Percentiles rank a stretch among this genome's conserved stretches.
Conservation (phyloP, 1,284 basidiomycete species). For the Apiotrichum veenhuisii region DNA sequence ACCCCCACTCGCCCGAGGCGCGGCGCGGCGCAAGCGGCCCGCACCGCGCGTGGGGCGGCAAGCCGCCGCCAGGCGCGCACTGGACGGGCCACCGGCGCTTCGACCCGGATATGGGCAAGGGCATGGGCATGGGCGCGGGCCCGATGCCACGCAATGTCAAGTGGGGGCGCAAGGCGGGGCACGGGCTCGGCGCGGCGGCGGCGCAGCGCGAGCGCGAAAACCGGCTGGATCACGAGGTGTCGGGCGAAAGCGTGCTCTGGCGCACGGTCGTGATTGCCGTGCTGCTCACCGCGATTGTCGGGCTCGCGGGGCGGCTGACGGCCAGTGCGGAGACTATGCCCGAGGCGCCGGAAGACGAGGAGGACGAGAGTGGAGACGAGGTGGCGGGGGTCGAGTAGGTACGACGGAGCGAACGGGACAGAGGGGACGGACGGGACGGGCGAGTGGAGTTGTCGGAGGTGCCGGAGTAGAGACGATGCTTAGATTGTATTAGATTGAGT, state of each 20-base stretch:
- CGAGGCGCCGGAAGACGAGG: conserved; percentile 2
- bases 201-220: neutral
- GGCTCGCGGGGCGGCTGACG: conserved; percentile 36
- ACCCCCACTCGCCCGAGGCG: conserved; percentile 15
- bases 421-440: too few relatives aligned
- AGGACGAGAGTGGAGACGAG: neutral
- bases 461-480: too few relatives aligned
- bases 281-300: conserved; percentile 27
- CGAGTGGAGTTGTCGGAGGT: too few relatives aligned
- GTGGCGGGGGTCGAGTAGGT: too few relatives aligned
- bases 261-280: conserved; percentile 30
- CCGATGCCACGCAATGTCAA: too few relatives aligned
- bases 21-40: conserved; percentile 11
- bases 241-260: conserved; percentile 28
- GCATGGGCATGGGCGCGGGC: conserved; percentile 17
- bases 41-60: conserved; percentile 8
- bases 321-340: conserved; percentile 25
- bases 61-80: conserved; percentile 9
- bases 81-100: conserved; percentile 6
- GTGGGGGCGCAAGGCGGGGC: conserved; percentile 4
- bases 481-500: too few relatives aligned
- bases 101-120: conserved; percentile 11
- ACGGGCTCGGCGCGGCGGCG: neutral
- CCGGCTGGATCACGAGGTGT: conserved; percentile 22
- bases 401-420: too few relatives aligned